phyloP scores from a whole-genome alignment of 345 rosid species.

The Aquilaria malaccensis region DNA sequence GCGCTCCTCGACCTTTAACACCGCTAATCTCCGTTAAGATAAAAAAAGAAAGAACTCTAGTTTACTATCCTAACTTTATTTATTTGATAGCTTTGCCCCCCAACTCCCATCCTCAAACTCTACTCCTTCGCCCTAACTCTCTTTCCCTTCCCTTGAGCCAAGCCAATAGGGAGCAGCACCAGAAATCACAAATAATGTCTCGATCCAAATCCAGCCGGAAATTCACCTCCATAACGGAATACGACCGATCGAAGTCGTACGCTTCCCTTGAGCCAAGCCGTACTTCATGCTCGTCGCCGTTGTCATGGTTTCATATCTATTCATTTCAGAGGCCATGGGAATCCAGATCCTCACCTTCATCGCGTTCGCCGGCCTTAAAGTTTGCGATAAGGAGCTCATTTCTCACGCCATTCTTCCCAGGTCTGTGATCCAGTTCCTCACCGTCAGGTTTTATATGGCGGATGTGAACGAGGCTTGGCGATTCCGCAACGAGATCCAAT shows the following conservation, averaged over 20 bases:
- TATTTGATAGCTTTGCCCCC: too few relatives aligned
- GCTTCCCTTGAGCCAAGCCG: conserved; percentile 64
- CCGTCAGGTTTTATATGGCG: conserved; percentile 71
- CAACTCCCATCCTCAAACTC: conserved; percentile 26
- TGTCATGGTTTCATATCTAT: conserved; percentile 66
- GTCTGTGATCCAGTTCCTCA: conserved; percentile 18
- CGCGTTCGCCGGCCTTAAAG: conserved; percentile 72
- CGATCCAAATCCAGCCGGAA: conserved; percentile 11
- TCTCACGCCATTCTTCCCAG: conserved; percentile 88
- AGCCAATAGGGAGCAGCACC: not conserved
- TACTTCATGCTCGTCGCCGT: conserved; percentile 90
- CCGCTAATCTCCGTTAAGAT: too few relatives aligned
- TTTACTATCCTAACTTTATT: too few relatives aligned
- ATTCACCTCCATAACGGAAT: conserved; percentile 52
- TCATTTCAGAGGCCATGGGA: conserved; percentile 78
- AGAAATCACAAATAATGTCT: conserved; percentile 20
- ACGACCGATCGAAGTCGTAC: conserved; percentile 31
- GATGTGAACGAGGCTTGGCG: conserved; percentile 34
- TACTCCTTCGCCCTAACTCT: not conserved
- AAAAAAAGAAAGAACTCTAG: too few relatives aligned
- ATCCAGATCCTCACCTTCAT: conserved; percentile 85
- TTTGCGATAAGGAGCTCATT: conserved; percentile 80
- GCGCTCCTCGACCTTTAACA: too few relatives aligned
- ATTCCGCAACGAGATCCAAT: too few relatives aligned
- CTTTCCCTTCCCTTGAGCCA: not conserved